These are phyloP conservation scores for Geotrichum fermentans DNA, from an alignment of 1,139 yeast species.

Conservation along the genomic window DNA sequence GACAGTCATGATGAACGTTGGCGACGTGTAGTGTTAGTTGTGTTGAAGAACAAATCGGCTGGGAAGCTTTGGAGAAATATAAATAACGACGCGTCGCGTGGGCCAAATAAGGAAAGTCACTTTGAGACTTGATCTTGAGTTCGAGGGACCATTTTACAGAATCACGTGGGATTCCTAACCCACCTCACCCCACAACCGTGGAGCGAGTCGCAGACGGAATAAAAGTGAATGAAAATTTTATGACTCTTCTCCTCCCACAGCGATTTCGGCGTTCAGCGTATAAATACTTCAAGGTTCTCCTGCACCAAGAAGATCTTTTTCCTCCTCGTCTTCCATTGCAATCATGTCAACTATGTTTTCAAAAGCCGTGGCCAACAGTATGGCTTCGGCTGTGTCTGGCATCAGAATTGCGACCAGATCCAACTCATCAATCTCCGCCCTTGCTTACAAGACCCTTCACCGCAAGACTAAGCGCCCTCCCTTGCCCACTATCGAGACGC, in stretches of 20 bases:
- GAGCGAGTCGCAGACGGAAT: too few relatives aligned
- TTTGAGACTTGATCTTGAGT: too few relatives aligned
- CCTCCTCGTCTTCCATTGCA: not conserved
- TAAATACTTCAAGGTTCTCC: conserved; percentile 4
- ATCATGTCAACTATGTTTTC: conserved; percentile 8
- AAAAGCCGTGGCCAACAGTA: conserved; percentile 10
- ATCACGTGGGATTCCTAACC: too few relatives aligned
- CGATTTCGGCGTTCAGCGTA: conserved; percentile 6
- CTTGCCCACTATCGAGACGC: conserved; percentile 90
- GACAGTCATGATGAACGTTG: not conserved
- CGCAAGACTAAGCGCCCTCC: conserved; percentile 80
- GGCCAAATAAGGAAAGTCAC: not conserved
- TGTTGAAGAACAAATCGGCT: not conserved
- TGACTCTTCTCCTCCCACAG: not conserved
- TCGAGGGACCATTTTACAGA: too few relatives aligned
- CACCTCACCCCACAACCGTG: too few relatives aligned
- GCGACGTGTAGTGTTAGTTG: too few relatives aligned
- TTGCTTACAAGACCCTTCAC: conserved; percentile 89
- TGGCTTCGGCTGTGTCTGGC: conserved; percentile 12
- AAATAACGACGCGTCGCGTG: conserved; percentile 3
- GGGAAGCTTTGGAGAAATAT: too few relatives aligned
- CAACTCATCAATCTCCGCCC: conserved; percentile 72
- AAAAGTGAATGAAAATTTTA: not conserved
- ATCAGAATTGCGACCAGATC: conserved; percentile 6
- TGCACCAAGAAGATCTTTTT: not conserved